Evolutionary conservation across 2,329 filamentous ascomycete genomes (phyloP).

Genomic region (Triangularia setosa): DNA sequence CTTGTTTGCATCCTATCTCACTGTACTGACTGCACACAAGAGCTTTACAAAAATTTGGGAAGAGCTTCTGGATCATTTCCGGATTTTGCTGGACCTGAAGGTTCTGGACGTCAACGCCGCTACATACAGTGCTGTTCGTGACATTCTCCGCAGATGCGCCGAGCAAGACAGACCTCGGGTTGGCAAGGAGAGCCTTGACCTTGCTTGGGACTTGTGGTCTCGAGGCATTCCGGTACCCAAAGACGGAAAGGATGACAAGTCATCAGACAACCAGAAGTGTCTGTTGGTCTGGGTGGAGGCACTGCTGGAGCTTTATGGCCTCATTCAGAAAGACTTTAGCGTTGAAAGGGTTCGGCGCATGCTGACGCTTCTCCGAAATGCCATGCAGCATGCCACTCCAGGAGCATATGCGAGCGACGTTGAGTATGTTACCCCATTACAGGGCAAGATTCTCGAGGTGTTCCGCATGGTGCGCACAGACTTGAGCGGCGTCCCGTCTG

Average conservation of each 20-base stretch:
- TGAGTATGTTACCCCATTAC: constrained; percentile 69
- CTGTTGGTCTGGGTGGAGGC: constrained; percentile 79
- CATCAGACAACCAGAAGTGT: constrained; percentile 70
- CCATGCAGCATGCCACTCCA: constrained; percentile 66
- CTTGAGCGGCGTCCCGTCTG: constrained; percentile 59
- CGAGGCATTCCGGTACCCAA: constrained; percentile 55
- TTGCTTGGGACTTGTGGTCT: constrained; percentile 68
- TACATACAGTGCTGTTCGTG: constrained; percentile 62
- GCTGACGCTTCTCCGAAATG: constrained; percentile 65
- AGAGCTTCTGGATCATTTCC: constrained; percentile 66
- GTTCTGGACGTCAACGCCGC: constrained; percentile 69
- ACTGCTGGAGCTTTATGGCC: constrained; percentile 71
- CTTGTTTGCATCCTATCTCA: constrained; percentile 72
- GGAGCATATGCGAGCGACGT: constrained; percentile 67
- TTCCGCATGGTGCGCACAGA: constrained; percentile 66
- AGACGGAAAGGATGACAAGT: constrained; percentile 39
- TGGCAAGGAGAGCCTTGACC: constrained; percentile 51
- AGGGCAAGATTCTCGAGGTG: constrained; percentile 64
- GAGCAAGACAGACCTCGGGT: constrained; percentile 42
- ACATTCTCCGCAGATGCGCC: constrained; percentile 54
- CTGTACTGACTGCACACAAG: constrained; percentile 61
- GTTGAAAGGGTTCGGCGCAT: constrained; percentile 62
- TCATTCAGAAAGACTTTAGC: constrained; percentile 63
- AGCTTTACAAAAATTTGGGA: constrained; percentile 73
- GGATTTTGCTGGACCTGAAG: constrained; percentile 57